Evolutionary conservation across 2,329 filamentous ascomycete species (phyloP), one percentile per base, ranked within the genome.

Genomic region (Neonectria hederae): DNA sequence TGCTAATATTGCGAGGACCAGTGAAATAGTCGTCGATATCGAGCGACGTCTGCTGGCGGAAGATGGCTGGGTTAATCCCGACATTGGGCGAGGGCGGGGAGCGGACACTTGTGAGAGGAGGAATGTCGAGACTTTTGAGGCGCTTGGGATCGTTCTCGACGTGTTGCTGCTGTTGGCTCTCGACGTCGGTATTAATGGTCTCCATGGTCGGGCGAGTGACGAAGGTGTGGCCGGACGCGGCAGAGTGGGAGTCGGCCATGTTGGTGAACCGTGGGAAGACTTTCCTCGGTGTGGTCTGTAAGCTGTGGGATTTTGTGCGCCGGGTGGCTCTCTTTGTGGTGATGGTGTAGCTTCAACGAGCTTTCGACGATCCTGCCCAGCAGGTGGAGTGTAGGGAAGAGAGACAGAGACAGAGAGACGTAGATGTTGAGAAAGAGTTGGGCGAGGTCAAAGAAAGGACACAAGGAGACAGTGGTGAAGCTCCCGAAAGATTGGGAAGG

Each of bases 1-100:
- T 87, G 62, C 88, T 83, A 68, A 92, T 86, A 75, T 93, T 88
- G 65, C 90, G 86, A 54, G 92, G 92, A 13, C 87, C 88, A 53
- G 76, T 85, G 73, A 90, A 90, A 76, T 90, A 89, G 67, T 89
- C 86, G 64, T 88, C 86, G 52, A 89, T 68, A 35, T 87, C 84
- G 65, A 84, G 75, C 14, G 78, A 78, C 17, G 74, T 76, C 30
- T 76, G 77, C 43, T 75, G 75, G 40, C 72, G 75, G 63, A 77
- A 79, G 38, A 74, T 67, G 43, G 74, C 69, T 9, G 72, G 73
- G 35, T 77, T 69, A 52, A 73, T 65, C 46, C 61, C 65, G 5
- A 75, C 56, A n/a, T 69, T 68, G 35, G 76, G 76, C 0, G 74
- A 74, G 17, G 71, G 70, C 28, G 77, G 77, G 10, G 77, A 79